Evolutionary conservation across 73 alveolate species (phyloP), one percentile per base, ranked within the genome.

Genomic region (Blepharisma japonicum): DNA sequence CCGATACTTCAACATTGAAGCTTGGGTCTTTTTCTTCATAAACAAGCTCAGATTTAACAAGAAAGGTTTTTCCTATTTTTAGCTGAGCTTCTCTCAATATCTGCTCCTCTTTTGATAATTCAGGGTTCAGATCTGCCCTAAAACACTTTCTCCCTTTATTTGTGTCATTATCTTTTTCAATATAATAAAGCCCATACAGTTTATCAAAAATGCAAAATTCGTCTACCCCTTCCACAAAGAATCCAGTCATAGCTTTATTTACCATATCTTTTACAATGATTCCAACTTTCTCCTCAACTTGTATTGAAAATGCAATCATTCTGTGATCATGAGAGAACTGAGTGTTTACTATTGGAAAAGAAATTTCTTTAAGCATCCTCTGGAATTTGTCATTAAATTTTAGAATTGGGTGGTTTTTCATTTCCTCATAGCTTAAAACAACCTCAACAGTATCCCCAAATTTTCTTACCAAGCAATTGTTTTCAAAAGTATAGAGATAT

Each of bases 101-200:
- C 61, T n/a, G n/a, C 4, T 70, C 38, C 3, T 70, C 80, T 70
- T 70, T 54, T 14, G 27, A 53, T 14, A n/a, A 7, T 5, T n/a
- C 42, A 14, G 80, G 25, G 14, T 39, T 45, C 61, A 70, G 25
- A 70, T 70, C 80, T 45, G 21, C 42, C 21, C 80, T 23, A 8
- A 7, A 45, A 7, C 11, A 7, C 14, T 11, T 70, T 11, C 5
- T 9, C 18, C 68, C 68, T 47, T 70, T 70, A 14, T 45, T 45
- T 2, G 68, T 39, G 4, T 70, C 80, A 7, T 23, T 23, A 25
- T 70, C 80, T 45, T 45, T 45, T n/a, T 39, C 80, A 45, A 47
- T 45, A 70, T 70, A 70, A 70, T 18, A 70, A 70, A 70, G 66
- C 4, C 80, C 80, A 39, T 45, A 11, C 32, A 47, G 68, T 38